These are phyloP conservation scores for Claviceps purpurea DNA, from an alignment of 2,329 filamentous ascomycete species.

Conservation along the genomic window DNA sequence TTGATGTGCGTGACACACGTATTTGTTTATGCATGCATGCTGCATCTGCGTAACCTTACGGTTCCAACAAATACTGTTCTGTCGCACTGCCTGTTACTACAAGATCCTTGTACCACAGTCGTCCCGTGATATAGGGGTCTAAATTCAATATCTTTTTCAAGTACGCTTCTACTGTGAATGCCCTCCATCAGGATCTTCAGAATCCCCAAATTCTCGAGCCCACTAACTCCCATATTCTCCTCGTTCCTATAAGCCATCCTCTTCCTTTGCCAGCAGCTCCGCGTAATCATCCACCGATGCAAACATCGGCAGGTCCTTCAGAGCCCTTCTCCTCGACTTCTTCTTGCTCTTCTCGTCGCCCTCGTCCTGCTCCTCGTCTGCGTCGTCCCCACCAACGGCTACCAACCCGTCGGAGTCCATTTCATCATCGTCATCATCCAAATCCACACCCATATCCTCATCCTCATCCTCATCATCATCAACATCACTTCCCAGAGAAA, in stretches of 20 bases:
- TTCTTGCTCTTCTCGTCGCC: slow-evolving; percentile 37
- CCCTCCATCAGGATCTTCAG: too few relatives aligned
- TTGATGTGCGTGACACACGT: too few relatives aligned
- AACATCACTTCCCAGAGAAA: slow-evolving; percentile 30
- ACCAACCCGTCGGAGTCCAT: slow-evolving; percentile 29
- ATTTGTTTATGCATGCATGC: too few relatives aligned
- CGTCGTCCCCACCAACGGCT: slow-evolving; percentile 18
- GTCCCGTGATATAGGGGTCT: too few relatives aligned
- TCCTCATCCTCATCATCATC: slow-evolving; percentile 27
- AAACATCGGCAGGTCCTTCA: slow-evolving; percentile 85
- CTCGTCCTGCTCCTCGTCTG: slow-evolving; percentile 44
- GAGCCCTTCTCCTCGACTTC: slow-evolving; percentile 58
- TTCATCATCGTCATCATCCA: slow-evolving; percentile 18
- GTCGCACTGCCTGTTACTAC: too few relatives aligned
- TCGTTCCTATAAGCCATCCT: slow-evolving; percentile 29
- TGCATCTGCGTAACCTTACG: too few relatives aligned
- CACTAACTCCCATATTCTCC: background rate
- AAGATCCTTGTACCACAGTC: too few relatives aligned
- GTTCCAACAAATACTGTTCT: too few relatives aligned
- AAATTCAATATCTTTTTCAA: too few relatives aligned
- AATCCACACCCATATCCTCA: slow-evolving; percentile 26
- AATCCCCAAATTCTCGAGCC: too few relatives aligned
- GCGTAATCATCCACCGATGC: slow-evolving; percentile 91
- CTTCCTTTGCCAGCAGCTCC: slow-evolving; percentile 62
- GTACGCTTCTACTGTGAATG: too few relatives aligned